A percentile compares a stretch with the other conserved stretches of the same genome.
phyloP scores from a whole-genome alignment of 768 basidiomycete genomes.

The Paxillus rubicundulus region DNA sequence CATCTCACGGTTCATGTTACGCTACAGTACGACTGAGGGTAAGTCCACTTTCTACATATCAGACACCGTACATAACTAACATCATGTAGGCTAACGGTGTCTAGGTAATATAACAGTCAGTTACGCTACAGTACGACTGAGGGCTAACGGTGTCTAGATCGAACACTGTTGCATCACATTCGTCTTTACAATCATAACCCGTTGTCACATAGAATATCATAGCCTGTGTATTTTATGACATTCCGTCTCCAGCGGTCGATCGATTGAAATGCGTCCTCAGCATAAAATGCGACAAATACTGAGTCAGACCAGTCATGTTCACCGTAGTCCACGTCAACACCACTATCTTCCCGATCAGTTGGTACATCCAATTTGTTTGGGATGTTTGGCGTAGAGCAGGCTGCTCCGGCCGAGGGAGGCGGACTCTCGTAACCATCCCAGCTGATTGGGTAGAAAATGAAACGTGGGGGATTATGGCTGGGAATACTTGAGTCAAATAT shows the following conservation, averaged over 20 bases:
- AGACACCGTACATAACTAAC: too few relatives aligned
- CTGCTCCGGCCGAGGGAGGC: conserved; percentile 37
- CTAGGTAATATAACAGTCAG: too few relatives aligned
- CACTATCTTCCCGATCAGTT: background rate
- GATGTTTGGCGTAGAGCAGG: conserved; percentile 31
- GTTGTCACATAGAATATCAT: too few relatives aligned
- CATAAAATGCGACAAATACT: conserved; percentile 17
- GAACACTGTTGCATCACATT: too few relatives aligned
- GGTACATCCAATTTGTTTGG: background rate
- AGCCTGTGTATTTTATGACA: too few relatives aligned
- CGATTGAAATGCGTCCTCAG: conserved; percentile 19
- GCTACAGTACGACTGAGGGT: too few relatives aligned
- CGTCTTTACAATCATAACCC: too few relatives aligned
- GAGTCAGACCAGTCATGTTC: conserved; percentile 39
- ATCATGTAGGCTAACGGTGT: too few relatives aligned
- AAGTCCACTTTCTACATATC: too few relatives aligned
- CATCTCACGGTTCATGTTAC: too few relatives aligned
- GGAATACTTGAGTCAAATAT: background rate
- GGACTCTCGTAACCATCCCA: conserved; percentile 21
- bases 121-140: too few relatives aligned
- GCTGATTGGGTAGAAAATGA: conserved; percentile 27
- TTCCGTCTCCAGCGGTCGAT: conserved; percentile 24
- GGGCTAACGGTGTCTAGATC: too few relatives aligned
- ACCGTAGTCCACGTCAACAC: background rate
- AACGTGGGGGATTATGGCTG: conserved; percentile 19